Conservation (phyloP, 2,329 filamentous ascomycete genomes). For the Venturia oleaginea region DNA sequence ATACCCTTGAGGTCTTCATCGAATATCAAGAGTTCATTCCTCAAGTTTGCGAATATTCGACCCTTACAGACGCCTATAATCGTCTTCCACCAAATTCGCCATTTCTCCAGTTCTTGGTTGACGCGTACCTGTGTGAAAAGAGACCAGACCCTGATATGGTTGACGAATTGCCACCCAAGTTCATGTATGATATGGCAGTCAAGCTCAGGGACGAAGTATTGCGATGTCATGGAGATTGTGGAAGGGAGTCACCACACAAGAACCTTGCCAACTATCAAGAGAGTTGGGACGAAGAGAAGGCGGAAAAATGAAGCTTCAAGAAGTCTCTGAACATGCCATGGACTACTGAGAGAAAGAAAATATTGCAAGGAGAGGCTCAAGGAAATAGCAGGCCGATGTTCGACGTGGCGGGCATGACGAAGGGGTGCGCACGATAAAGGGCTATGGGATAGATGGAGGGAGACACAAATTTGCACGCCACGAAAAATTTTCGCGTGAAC, state of each 20-base stretch:
- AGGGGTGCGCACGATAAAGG: no score
- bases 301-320: background rate
- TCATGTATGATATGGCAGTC: background rate
- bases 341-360: no score
- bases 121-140: background rate
- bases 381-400: no score
- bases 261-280: background rate
- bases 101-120: background rate
- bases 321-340: no score
- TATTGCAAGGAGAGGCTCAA: no score
- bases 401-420: no score
- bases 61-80: background rate
- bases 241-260: no score
- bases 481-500: no score
- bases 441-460: no score
- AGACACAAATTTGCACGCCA: no score
- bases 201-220: background rate
- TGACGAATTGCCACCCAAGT: background rate
- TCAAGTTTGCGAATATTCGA: background rate
- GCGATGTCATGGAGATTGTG: background rate
- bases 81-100: background rate
- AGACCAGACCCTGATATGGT: background rate
- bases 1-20: background rate
- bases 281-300: background rate
- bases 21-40: background rate